Conservation (phyloP, 805 yeast species). For the Kregervanrija fluxuum region DNA sequence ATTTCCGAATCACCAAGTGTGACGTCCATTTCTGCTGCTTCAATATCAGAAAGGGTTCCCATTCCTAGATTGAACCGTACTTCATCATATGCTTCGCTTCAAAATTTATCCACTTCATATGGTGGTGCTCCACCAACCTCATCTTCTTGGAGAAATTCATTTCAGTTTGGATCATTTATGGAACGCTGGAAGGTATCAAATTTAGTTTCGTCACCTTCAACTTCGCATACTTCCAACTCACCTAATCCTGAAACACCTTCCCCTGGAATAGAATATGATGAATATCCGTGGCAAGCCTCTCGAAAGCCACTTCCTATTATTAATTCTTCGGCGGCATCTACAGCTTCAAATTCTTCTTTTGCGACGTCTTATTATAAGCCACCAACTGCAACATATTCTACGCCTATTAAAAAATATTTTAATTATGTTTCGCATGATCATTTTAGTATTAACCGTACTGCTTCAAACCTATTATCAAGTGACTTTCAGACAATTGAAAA, state of each 20-base stretch:
- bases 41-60: slow-evolving; percentile 14
- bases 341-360: slow-evolving; percentile 7
- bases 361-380: slow-evolving; percentile 1
- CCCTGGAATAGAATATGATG: slow-evolving; percentile 7
- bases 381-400: neutral
- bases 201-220: slow-evolving; percentile 4
- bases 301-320: neutral
- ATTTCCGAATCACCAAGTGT: slow-evolving; percentile 10
- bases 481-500: neutral
- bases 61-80: slow-evolving; percentile 20
- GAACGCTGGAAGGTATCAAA: slow-evolving; percentile 20
- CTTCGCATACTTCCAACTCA: slow-evolving; percentile 1
- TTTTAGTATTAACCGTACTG: slow-evolving; percentile 7
- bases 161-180: slow-evolving; percentile 23
- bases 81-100: slow-evolving; percentile 30
- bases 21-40: slow-evolving; percentile 10
- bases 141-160: slow-evolving; percentile 24
- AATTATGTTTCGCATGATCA: slow-evolving; percentile 7
- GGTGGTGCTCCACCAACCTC: slow-evolving; percentile 15
- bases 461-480: slow-evolving; percentile 5
- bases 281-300: slow-evolving; percentile 10
- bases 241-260: slow-evolving; percentile 4
- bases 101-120: slow-evolving; percentile 31
- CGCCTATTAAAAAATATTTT: neutral
- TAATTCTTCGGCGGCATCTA: neutral